Base-by-base conservation (phyloP, 306 rosid species). In the Cicer cuneatum region DNA sequence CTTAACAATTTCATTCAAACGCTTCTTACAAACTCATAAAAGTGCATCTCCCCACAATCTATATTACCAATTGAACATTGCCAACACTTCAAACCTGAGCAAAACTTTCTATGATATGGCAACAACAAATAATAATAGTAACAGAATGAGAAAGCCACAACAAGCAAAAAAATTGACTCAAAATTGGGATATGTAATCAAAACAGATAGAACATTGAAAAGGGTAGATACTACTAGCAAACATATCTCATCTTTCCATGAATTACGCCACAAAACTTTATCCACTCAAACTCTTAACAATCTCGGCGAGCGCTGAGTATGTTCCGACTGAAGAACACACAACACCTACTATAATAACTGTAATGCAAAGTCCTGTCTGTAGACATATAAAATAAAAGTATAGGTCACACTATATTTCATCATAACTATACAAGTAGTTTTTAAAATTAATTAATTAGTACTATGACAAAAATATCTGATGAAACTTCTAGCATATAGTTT, bases 271-370 rank as follows among this genome's bases (percentile, higher is more conserved):
- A 68, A 58, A 66, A 64, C 53, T 81, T 93, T 88, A 93, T 49
- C 74, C 79, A 0, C 40, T 71, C 87, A 93, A 84, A 72, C 78
- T 89, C 82, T 86, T 83, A 2, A 88, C 47, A 46, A 94, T 94
- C 78, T 84, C 87, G 2, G 82, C 5, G 2, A 94, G 64, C 1
- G 98, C 92, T 1, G 98, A 91, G 70, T 87, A 94, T 0, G 97
- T 81, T 73, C 98, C 98, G n/a, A 88, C 53, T 10, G 12, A 52
- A 19, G 96, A 69, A 13, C 88, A 87, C 24, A 86, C 47, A 6
- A 79, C 82, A 0, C 98, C 98, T 64, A 88, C 87, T 35, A 53
- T 69, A 75, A 94, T 92, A 1, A 94, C 77, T 71, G 71, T 39
- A 38, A 53, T 15, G 81, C 99, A 92, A 40, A 89, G 75, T 19